A percentile compares a stretch with the other conserved stretches of the same genome.
phyloP scores from a whole-genome alignment of 768 basidiomycete species.

The Trametopsis cervina region DNA sequence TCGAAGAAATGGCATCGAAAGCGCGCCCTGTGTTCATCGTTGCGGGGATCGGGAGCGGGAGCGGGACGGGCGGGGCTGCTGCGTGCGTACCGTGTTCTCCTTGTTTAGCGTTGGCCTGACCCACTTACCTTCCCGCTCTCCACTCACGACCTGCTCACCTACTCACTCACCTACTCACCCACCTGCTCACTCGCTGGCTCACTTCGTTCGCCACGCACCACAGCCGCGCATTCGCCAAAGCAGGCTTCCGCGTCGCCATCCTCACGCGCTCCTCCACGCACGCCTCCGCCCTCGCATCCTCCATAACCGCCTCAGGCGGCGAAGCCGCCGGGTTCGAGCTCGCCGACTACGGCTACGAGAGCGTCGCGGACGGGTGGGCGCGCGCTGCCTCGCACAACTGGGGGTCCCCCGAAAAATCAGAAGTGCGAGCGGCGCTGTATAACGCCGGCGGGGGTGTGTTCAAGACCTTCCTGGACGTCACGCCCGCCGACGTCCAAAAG shows the following conservation, averaged over 20 bases:
- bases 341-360: conserved; percentile 25
- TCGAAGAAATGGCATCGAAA: too few species aligned
- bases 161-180: not conserved
- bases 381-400: conserved; percentile 27
- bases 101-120: too few species aligned
- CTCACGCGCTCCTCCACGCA: conserved; percentile 29
- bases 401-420: conserved; percentile 16
- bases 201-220: too few species aligned
- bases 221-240: conserved; percentile 32
- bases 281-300: conserved; percentile 27
- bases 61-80: too few species aligned
- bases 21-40: not conserved
- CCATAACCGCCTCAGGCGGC: conserved; percentile 29
- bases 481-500: conserved; percentile 27
- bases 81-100: conserved; percentile 25
- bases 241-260: conserved; percentile 35
- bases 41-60: not conserved
- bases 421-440: conserved; percentile 34
- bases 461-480: conserved; percentile 34
- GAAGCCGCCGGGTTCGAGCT: conserved; percentile 34
- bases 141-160: too few species aligned
- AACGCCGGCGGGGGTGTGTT: conserved; percentile 31
- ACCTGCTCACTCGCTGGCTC: not conserved
- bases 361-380: conserved; percentile 26
- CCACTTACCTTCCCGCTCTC: too few species aligned